Evolutionary conservation across 768 basidiomycete species (phyloP), one percentile per base, ranked within the genome.

Genomic region (Tremella mesenterica): DNA sequence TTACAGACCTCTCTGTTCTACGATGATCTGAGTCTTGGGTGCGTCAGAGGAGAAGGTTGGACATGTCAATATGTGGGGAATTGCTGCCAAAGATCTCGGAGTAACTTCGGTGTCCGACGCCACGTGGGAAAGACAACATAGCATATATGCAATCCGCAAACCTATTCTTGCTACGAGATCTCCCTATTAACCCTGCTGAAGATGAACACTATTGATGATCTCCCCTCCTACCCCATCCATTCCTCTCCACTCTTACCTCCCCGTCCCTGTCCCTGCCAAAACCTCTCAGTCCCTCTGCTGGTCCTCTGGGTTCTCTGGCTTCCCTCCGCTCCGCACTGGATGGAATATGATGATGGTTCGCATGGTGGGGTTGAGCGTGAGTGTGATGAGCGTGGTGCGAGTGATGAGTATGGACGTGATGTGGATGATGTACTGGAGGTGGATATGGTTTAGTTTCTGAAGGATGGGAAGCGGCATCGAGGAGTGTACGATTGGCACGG

Each of bases 401-500:
- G 16, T 44, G 39, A 41, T 41, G 38, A n/a, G n/a, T n/a, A n/a
- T n/a, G n/a, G 6, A 4, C n/a, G 14, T 41, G 38, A 4, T 41
- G 38, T 23, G n/a, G 38, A 41, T 41, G 33, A 10, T 36, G 33
- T 10, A 10, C n/a, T 23, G 38, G 38, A 16, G n/a, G 38, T 23
- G 38, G 38, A 41, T 41, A 23, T 41, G 43, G 25, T 21, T n/a
- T 10, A 7, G 7, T 20, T 27, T 48, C 31, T 4, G 20, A 16
- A 10, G 52, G 53, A 26, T 60, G 3, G 33, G 47, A 27, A 26
- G 66, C 69, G 13, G 56, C 61, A 25, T 72, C 70, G 18, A 72
- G 56, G 9, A 70, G 54, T 12, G 64, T 59, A 23, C 62, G 56
- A 52, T 93, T 93, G 9, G 88, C 85, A 71, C 93, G 92, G 74